phyloP scores from a whole-genome alignment of 202 grass and related monocot species.

The Carex arenaria region DNA sequence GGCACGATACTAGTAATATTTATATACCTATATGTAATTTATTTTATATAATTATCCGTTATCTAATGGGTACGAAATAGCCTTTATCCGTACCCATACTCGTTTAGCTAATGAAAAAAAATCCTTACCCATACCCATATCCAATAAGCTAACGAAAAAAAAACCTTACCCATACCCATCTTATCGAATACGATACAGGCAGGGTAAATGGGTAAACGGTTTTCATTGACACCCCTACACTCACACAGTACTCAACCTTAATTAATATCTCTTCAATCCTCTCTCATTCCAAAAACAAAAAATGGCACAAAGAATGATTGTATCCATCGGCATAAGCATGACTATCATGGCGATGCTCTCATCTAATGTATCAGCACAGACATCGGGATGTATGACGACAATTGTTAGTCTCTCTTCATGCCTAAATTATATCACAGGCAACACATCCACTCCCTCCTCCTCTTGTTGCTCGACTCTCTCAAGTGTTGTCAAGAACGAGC shows the following conservation, averaged over 20 bases:
- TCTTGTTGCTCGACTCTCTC: slow-evolving; percentile 43
- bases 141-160: too few species aligned
- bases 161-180: too few species aligned
- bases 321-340: slow-evolving; percentile 17
- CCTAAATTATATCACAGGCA: slow-evolving; percentile 47
- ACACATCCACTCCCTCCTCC: slow-evolving; percentile 40
- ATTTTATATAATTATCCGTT: too few species aligned
- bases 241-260: background rate
- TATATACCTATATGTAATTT: too few species aligned
- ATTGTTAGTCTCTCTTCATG: slow-evolving; percentile 43
- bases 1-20: too few species aligned
- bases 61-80: too few species aligned
- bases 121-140: too few species aligned
- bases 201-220: too few species aligned
- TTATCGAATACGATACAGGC: too few species aligned
- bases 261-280: background rate
- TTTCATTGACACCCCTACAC: too few species aligned
- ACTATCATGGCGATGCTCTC: background rate
- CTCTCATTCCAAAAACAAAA: background rate
- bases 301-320: slow-evolving; percentile 23
- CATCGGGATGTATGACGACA: slow-evolving; percentile 38
- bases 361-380: slow-evolving; percentile 34
- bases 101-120: too few species aligned
- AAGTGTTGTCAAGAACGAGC: slow-evolving; percentile 41
- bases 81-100: too few species aligned